Conservation (phyloP, 2,329 filamentous ascomycete genomes). For the Pseudomassariella vexata region DNA sequence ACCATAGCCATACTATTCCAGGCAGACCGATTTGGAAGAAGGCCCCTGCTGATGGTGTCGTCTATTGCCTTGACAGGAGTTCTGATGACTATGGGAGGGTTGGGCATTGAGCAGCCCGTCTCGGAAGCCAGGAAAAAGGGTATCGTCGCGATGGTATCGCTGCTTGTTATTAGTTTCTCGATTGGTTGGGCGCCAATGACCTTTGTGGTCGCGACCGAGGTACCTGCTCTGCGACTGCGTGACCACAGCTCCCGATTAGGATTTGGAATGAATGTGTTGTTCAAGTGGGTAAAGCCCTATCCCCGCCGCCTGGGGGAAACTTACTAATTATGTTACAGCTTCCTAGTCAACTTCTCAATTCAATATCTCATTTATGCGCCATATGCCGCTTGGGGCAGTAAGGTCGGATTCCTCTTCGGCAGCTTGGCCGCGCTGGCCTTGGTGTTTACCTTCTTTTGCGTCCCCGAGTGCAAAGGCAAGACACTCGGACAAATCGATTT, state of each 20-base stretch:
- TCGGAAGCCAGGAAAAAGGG: neutral
- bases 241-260: conserved; percentile 24
- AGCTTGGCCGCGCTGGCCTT: conserved; percentile 29
- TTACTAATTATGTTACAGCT: no score
- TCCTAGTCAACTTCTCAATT: conserved; percentile 27
- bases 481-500: conserved; percentile 38
- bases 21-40: conserved; percentile 14
- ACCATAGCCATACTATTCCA: conserved; percentile 11
- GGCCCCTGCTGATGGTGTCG: conserved; percentile 1
- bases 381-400: conserved; percentile 28
- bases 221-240: conserved; percentile 23
- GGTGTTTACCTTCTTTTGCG: conserved; percentile 33
- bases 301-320: no score
- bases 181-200: neutral
- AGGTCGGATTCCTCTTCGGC: conserved; percentile 34
- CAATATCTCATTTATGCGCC: conserved; percentile 30
- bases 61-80: neutral
- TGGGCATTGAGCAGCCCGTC: neutral
- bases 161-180: neutral
- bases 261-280: conserved; percentile 22
- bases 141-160: neutral
- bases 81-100: neutral
- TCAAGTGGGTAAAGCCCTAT: conserved; percentile 20
- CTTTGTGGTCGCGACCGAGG: conserved; percentile 2
- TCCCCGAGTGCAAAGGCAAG: conserved; percentile 38